phyloP scores from a whole-genome alignment of 1,284 basidiomycete genomes.

The Leucocoprinus gongylophorus region DNA sequence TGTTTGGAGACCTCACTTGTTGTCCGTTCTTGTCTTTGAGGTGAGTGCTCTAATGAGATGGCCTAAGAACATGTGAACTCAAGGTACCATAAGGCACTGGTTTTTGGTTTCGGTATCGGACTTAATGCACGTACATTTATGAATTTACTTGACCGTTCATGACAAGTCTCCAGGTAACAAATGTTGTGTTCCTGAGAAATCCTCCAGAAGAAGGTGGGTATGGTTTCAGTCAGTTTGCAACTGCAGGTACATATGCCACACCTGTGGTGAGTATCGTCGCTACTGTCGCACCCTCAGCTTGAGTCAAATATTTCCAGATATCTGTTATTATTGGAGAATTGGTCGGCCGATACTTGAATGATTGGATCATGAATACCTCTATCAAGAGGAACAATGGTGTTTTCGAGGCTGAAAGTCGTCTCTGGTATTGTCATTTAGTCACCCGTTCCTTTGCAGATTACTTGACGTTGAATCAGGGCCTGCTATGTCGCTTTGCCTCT shows the following conservation, averaged over 20 bases:
- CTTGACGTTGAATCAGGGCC: conserved; percentile 35
- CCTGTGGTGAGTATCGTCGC: conserved; percentile 44
- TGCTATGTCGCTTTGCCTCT: conserved; percentile 57
- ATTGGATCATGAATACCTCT: conserved; percentile 54
- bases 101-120: conserved; percentile 68
- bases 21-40: conserved; percentile 52
- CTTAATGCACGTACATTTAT: conserved; percentile 48
- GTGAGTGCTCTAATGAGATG: conserved; percentile 22
- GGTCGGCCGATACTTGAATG: conserved; percentile 59
- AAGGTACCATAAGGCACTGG: conserved; percentile 33
- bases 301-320: conserved; percentile 33
- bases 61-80: neutral
- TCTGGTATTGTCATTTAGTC: conserved; percentile 41
- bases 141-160: no score
- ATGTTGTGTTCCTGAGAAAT: conserved; percentile 58
- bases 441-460: neutral
- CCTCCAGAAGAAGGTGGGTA: conserved; percentile 50
- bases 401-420: conserved; percentile 62
- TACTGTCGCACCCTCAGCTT: neutral
- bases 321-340: conserved; percentile 67
- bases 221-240: conserved; percentile 45
- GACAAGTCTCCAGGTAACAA: conserved; percentile 45
- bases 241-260: conserved; percentile 55
- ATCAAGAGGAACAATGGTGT: conserved; percentile 59
- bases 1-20: conserved; percentile 58